These are phyloP conservation scores for Aspergillus pseudoglaucus DNA, from an alignment of 2,329 filamentous ascomycete species.

Conservation along the genomic window DNA sequence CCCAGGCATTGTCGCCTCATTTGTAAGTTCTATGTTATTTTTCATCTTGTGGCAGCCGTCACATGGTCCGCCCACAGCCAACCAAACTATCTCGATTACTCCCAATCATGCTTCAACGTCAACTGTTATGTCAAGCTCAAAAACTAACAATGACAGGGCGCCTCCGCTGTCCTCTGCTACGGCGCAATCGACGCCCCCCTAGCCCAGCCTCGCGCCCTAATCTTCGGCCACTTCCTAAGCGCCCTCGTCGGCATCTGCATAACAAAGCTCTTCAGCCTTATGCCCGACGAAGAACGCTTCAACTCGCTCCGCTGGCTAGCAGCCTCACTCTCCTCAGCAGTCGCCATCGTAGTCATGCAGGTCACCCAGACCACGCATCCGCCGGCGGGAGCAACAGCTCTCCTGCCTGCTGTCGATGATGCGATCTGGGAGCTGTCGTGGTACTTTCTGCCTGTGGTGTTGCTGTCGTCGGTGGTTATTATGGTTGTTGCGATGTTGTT, in stretches of 20 bases:
- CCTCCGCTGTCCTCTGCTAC: slow-evolving; percentile 27
- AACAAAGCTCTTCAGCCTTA: slow-evolving; percentile 27
- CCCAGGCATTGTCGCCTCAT: slow-evolving; percentile 22
- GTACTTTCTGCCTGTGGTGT: slow-evolving; percentile 25
- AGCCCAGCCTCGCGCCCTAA: slow-evolving; percentile 25
- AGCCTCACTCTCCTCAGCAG: slow-evolving; percentile 22
- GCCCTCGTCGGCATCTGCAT: slow-evolving; percentile 24
- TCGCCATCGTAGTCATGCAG: slow-evolving; percentile 26
- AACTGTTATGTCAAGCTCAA: background rate
- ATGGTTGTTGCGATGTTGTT: slow-evolving; percentile 22
- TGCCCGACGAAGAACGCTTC: slow-evolving; percentile 23
- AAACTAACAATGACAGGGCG: slow-evolving; percentile 14
- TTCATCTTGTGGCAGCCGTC: too few species aligned
- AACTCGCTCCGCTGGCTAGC: slow-evolving; percentile 25
- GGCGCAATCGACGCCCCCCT: slow-evolving; percentile 27
- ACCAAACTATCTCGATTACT: background rate
- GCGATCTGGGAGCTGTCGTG: slow-evolving; percentile 25
- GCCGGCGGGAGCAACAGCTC: slow-evolving; percentile 28
- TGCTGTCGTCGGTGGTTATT: slow-evolving; percentile 24
- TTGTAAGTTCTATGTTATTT: slow-evolving; percentile 9
- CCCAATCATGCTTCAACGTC: background rate
- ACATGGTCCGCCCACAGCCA: too few species aligned
- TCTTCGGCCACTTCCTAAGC: slow-evolving; percentile 29
- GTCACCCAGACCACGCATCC: slow-evolving; percentile 28
- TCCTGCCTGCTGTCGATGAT: slow-evolving; percentile 23